phyloP scores from a whole-genome alignment of 805 yeast species.

The Kockiozyma suomiensis region DNA sequence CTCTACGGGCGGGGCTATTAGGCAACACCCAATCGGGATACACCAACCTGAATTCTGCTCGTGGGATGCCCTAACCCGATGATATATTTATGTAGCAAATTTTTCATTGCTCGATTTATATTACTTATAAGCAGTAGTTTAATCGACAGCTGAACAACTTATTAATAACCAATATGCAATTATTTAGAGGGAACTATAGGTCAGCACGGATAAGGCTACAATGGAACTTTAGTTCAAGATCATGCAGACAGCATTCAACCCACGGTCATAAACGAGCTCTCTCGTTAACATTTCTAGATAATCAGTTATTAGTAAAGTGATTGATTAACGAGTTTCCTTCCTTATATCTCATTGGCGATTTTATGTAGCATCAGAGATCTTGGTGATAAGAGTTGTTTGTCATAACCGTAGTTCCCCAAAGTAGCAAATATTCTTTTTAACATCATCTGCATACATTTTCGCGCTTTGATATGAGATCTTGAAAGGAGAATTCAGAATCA shows the following conservation, averaged over 20 bases:
- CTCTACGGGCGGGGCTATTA: conserved; percentile 4
- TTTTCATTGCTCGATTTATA: background rate
- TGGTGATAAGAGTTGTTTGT: conserved; percentile 25
- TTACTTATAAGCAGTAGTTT: background rate
- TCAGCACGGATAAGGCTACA: no score
- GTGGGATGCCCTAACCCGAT: background rate
- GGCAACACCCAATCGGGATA: background rate
- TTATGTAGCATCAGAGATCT: conserved; percentile 26
- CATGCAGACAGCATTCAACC: no score
- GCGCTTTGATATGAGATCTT: background rate
- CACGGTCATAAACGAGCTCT: no score
- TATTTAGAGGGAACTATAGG: no score
- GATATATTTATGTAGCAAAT: background rate
- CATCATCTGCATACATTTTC: conserved; percentile 15
- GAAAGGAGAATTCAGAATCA: background rate
- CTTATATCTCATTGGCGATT: no score
- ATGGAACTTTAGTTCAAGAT: no score
- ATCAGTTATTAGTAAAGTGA: background rate
- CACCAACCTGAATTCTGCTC: no score
- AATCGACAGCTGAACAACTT: no score
- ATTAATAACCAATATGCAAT: no score
- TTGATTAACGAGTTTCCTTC: background rate
- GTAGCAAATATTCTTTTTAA: conserved; percentile 26
- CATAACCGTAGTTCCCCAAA: conserved; percentile 18
- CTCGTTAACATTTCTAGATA: no score